Evolutionary conservation across 108 stramenopile genomes (phyloP).

Genomic region (Conticribra weissflogii): DNA sequence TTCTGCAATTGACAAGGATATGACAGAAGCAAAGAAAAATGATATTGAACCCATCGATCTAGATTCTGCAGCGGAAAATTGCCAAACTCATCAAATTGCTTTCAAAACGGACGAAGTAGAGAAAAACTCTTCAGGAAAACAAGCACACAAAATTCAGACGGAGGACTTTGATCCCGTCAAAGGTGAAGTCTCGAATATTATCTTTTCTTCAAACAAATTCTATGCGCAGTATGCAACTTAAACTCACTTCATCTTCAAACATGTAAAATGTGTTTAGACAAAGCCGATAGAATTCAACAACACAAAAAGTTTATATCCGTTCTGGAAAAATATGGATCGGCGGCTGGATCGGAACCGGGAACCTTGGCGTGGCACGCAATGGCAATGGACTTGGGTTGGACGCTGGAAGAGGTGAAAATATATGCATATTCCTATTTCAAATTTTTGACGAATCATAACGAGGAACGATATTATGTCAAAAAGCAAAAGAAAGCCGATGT

Average conservation of each 20-base stretch:
- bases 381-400: slow-evolving; percentile 16
- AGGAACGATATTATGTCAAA: no score
- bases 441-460: no score
- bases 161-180: no score
- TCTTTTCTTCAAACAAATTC: background rate
- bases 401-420: slow-evolving; percentile 21
- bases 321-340: slow-evolving; percentile 28
- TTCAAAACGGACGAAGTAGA: no score
- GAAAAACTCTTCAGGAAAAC: no score
- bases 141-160: no score
- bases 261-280: background rate
- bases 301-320: slow-evolving; percentile 21
- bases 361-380: slow-evolving; percentile 28
- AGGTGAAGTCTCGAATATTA: no score
- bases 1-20: no score
- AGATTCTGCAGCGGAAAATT: no score
- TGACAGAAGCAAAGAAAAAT: no score
- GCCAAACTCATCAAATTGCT: no score
- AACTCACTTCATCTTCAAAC: background rate
- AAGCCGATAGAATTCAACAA: background rate
- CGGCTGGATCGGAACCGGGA: slow-evolving; percentile 13
- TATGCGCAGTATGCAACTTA: background rate
- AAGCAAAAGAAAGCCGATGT: background rate
- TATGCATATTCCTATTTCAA: slow-evolving; percentile 34
- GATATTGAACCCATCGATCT: no score